These are phyloP conservation scores for Malassezia yamatoensis DNA, from an alignment of 1,284 basidiomycete species.

Conservation along the genomic window DNA sequence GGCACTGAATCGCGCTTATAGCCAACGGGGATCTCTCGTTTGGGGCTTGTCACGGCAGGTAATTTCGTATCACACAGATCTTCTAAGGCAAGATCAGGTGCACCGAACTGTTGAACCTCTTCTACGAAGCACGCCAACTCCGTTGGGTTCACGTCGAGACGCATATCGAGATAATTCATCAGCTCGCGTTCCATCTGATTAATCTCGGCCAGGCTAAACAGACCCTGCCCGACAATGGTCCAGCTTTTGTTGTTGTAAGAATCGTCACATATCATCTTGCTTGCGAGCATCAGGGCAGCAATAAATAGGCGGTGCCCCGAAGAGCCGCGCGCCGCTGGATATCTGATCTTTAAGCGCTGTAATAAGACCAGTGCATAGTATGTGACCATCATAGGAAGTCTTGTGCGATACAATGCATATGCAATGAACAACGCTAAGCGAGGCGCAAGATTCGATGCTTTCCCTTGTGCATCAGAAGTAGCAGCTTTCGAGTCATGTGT, in stretches of 20 bases:
- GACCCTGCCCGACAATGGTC: constrained; percentile 46
- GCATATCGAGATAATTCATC: constrained; percentile 45
- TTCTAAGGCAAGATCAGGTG: constrained; percentile 12
- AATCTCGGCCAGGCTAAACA: constrained; percentile 44
- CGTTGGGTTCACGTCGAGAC: constrained; percentile 37
- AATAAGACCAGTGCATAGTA: constrained; percentile 43
- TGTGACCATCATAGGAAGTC: constrained; percentile 41
- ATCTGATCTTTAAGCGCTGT: constrained; percentile 43
- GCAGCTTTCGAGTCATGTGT: constrained; percentile 11
- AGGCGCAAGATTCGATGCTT: constrained; percentile 9
- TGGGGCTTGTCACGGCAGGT: neutral
- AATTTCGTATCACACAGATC: neutral
- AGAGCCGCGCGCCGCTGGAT: constrained; percentile 44
- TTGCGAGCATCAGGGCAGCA: constrained; percentile 47
- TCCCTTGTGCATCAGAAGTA: neutral
- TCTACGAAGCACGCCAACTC: constrained; percentile 35
- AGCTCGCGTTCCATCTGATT: constrained; percentile 49
- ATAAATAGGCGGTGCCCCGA: constrained; percentile 48
- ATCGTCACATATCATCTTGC: constrained; percentile 47
- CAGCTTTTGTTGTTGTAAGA: constrained; percentile 48
- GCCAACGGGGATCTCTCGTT: no score
- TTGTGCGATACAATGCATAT: constrained; percentile 46
- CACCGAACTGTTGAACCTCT: constrained; percentile 26
- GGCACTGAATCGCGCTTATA: neutral
- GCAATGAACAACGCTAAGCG: constrained; percentile 47